Evolutionary conservation across 1,284 basidiomycete species (phyloP).

Genomic region (Ganoderma lucidum): DNA sequence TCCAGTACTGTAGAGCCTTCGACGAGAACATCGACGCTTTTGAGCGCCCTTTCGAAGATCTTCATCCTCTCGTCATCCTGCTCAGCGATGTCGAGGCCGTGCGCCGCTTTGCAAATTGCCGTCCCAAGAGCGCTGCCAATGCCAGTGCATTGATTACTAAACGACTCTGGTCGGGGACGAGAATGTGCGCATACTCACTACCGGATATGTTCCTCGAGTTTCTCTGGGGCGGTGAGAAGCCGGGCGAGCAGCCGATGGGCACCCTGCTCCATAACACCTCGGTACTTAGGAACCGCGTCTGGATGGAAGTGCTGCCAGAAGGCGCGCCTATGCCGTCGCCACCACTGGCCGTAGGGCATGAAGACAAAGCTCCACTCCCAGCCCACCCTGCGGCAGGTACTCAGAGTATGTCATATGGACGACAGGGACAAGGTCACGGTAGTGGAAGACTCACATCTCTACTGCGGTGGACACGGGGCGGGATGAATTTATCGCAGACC

Average conservation of each 20-base stretch:
- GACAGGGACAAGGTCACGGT: no score
- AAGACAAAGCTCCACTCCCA: slow-evolving; percentile 11
- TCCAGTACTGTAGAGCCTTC: slow-evolving; percentile 17
- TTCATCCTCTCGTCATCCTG: slow-evolving; percentile 7
- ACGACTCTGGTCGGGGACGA: not conserved
- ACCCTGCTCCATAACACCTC: not conserved
- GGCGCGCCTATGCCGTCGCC: slow-evolving; percentile 8
- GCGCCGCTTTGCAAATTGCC: not conserved
- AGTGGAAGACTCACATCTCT: not conserved
- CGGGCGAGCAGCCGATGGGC: not conserved
- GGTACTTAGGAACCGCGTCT: not conserved
- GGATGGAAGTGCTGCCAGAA: slow-evolving; percentile 6
- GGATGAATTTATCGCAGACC: slow-evolving; percentile 14
- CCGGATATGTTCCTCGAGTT: not conserved
- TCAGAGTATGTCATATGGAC: not conserved
- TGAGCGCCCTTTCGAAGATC: slow-evolving; percentile 12
- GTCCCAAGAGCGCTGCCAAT: slow-evolving; percentile 10
- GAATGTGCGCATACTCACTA: not conserved
- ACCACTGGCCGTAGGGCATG: slow-evolving; percentile 13
- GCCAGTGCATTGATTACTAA: not conserved
- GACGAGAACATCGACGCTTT: slow-evolving; percentile 10
- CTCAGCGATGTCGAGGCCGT: slow-evolving; percentile 11
- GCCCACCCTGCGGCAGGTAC: not conserved
- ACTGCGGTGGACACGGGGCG: not conserved
- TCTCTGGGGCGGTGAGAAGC: not conserved